phyloP scores from a whole-genome alignment of 2,329 filamentous ascomycete genomes.

The Fonsecaea erecta region DNA sequence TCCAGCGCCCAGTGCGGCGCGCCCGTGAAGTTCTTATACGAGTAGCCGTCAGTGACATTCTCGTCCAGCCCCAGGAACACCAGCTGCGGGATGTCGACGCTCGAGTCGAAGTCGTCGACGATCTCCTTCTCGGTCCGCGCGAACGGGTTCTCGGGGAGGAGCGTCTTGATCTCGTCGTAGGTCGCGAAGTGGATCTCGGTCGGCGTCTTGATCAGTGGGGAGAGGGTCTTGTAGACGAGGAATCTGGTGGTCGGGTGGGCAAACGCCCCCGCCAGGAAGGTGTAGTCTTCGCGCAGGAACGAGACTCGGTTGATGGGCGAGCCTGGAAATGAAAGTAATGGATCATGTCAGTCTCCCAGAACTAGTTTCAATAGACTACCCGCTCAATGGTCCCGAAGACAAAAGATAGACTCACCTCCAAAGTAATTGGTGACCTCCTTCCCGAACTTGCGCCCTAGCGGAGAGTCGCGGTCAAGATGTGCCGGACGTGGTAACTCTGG shows the following conservation, averaged over 20 bases:
- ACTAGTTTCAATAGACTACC: too few species aligned
- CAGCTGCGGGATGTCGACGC: conserved; percentile 68
- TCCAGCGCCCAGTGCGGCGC: conserved; percentile 89
- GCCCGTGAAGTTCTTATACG: conserved; percentile 69
- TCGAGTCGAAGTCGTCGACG: conserved; percentile 75
- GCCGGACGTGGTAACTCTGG: conserved; percentile 59
- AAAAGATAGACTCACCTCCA: conserved; percentile 45
- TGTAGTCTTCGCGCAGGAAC: conserved; percentile 54
- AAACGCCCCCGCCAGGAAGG: conserved; percentile 54
- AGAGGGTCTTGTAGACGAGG: conserved; percentile 77
- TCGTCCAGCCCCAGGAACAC: conserved; percentile 88
- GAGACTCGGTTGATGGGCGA: conserved; percentile 57
- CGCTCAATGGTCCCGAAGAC: too few species aligned
- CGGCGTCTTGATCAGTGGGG: conserved; percentile 69
- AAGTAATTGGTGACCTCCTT: conserved; percentile 59
- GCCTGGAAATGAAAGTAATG: conserved; percentile 41
- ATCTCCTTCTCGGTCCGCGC: conserved; percentile 71
- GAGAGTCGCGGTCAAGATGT: conserved; percentile 63
- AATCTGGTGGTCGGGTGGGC: conserved; percentile 61
- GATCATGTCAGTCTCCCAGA: too few species aligned
- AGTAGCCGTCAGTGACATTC: conserved; percentile 49
- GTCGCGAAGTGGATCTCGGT: conserved; percentile 69
- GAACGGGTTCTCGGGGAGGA: conserved; percentile 76
- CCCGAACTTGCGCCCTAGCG: conserved; percentile 55
- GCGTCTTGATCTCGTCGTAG: conserved; percentile 68